Evolutionary conservation across 805 yeast genomes (phyloP), one percentile per base, ranked within the genome.

Genomic region (Danielozyma ontarioensis): DNA sequence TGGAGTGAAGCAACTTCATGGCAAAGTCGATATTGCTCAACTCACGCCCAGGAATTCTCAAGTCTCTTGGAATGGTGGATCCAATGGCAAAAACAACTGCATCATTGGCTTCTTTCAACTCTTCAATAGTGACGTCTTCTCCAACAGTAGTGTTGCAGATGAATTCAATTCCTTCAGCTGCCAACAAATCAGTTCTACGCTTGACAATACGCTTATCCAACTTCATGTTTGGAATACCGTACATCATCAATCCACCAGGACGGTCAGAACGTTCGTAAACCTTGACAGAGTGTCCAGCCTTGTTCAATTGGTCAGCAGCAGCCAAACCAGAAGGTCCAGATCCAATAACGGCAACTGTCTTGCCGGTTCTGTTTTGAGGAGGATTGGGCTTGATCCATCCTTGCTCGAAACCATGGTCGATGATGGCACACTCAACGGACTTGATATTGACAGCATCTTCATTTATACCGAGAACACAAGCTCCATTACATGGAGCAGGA

Each of bases 401-500:
- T 62, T 87, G 85, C 53, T 84, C 95, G 62, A 85, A 93, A 13
- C 95, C 98, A 59, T 87, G 81, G 61, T 90, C 98, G 59, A 93
- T 89, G 53, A 90, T 93, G 42, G 96, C 90, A 57, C 94, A 83
- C 65, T 90, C 98, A 45, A 90, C 83, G 14, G 95, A 83, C 66
- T 90, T 90, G 64, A 90, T 90, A 50, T 96, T 96, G 49, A 93
- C 97, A 17, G 97, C 95, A 48, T 84, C 93, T 45, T 83, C 94
- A 59, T 81, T 87, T 50, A 93, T 87, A 30, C 96, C 96, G 51
- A 93, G 72, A 22, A 87, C 90, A 62, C 78, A 76, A 3, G 97
- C 96, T 50, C 97, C 97, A 62, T 89, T 95, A 70, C 98, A 90
- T 44, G 98, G 98, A 40, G 97, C 97, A 15, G 98, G 98, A 67